A percentile compares a stretch with the other conserved stretches of the same genome.
Conservation (phyloP, 495 filamentous ascomycete genomes). For the Podospora pseudocomata region DNA sequence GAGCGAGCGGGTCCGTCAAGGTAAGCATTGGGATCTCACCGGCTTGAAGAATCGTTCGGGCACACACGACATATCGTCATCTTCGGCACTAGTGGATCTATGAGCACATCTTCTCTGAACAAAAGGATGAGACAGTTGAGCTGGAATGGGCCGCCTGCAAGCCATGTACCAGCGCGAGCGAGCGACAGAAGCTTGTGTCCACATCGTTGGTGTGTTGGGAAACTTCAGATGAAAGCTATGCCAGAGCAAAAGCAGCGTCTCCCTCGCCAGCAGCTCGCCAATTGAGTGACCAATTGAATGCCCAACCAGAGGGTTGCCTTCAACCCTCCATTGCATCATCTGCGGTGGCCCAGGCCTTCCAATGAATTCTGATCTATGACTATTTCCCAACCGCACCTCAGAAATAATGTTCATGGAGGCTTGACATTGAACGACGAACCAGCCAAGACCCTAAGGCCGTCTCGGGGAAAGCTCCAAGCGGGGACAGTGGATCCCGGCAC, state of each 20-base stretch:
- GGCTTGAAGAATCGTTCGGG: no score
- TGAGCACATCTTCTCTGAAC: slow-evolving; percentile 18
- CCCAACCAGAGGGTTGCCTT: no score
- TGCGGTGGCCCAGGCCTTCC: no score
- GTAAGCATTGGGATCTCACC: neutral
- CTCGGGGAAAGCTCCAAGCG: neutral
- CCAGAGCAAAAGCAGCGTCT: neutral
- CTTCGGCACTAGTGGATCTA: neutral
- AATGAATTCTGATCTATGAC: no score
- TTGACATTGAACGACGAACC: neutral
- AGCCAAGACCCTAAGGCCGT: neutral
- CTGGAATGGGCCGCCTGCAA: neutral
- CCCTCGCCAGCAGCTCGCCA: neutral
- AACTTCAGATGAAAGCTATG: neutral
- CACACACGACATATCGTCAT: slow-evolving; percentile 22
- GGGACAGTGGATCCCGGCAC: slow-evolving; percentile 3
- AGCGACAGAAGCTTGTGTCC: neutral
- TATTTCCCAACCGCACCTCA: no score
- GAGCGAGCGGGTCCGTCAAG: no score
- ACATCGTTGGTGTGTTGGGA: neutral
- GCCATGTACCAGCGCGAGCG: slow-evolving; percentile 15
- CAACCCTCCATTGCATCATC: no score
- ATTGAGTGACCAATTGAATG: neutral
- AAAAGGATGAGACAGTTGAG: slow-evolving; percentile 7
- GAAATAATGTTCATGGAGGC: neutral